Conservation (phyloP, 2,329 filamentous ascomycete genomes). For the Ascochyta viciae-villosae region DNA sequence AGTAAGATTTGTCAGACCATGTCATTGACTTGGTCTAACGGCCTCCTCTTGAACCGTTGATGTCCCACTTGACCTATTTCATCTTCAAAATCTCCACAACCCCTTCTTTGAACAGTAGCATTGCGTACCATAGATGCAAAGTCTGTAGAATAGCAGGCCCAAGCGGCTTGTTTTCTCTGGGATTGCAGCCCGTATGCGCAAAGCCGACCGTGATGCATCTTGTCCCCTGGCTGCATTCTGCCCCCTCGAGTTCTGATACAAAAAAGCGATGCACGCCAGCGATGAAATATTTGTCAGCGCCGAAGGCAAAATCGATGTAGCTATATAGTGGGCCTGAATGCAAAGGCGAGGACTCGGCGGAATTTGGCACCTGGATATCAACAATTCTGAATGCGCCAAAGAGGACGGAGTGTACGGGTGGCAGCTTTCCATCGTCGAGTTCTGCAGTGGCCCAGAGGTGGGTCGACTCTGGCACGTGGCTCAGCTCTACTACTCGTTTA, state of each 20-base stretch:
- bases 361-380: no score
- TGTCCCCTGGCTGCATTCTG: not conserved
- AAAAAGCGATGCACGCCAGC: slow-evolving; percentile 17
- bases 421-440: no score
- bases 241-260: not conserved
- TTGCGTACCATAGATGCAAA: slow-evolving; percentile 11
- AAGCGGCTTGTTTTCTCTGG: slow-evolving; percentile 12
- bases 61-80: no score
- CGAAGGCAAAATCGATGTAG: slow-evolving; percentile 11
- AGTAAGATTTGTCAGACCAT: no score
- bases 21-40: no score
- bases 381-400: no score
- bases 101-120: slow-evolving; percentile 2
- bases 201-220: not conserved
- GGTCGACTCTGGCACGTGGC: no score
- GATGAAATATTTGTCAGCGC: slow-evolving; percentile 4
- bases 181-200: slow-evolving; percentile 10
- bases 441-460: no score
- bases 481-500: no score
- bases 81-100: not conserved
- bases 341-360: no score
- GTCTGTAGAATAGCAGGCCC: not conserved
- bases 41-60: no score
- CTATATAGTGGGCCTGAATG: not conserved
- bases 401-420: no score